phyloP scores from a whole-genome alignment of 2,329 filamentous ascomycete species.

The Arthrobotrys megalospora region DNA sequence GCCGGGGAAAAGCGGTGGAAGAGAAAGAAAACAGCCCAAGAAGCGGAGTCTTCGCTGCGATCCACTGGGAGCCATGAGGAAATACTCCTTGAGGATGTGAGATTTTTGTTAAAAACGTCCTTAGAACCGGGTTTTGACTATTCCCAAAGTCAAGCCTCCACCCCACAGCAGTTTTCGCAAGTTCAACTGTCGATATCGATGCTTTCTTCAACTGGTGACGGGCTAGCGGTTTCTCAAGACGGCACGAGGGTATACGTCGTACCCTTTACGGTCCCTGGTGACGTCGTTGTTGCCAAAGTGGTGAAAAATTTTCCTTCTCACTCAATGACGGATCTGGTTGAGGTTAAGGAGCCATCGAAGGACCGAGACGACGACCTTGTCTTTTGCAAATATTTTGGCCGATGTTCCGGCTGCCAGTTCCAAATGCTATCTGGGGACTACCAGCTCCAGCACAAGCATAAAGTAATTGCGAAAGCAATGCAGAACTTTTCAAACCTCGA shows the following conservation, averaged over 20 bases:
- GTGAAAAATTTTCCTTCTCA: conserved; percentile 79
- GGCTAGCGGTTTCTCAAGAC: conserved; percentile 80
- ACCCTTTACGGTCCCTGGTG: conserved; percentile 89
- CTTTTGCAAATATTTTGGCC: conserved; percentile 86
- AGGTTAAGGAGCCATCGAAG: conserved; percentile 80
- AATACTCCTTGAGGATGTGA: conserved; percentile 36
- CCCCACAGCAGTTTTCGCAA: conserved; percentile 78
- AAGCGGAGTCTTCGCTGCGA: background rate
- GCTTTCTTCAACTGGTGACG: conserved; percentile 92
- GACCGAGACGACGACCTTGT: conserved; percentile 83
- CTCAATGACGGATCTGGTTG: conserved; percentile 87
- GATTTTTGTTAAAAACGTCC: conserved; percentile 22
- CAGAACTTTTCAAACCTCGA: conserved; percentile 88
- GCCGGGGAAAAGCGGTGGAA: conserved; percentile 25
- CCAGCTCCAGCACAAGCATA: conserved; percentile 86
- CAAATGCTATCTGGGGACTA: conserved; percentile 94
- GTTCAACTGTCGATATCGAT: conserved; percentile 85
- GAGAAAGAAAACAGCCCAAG: conserved; percentile 31
- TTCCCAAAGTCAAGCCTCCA: conserved; percentile 66
- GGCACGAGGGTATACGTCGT: conserved; percentile 84
- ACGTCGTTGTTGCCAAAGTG: conserved; percentile 83
- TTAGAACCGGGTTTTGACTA: conserved; percentile 29
- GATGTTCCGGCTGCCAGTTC: conserved; percentile 94
- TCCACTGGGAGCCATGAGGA: conserved; percentile 42
- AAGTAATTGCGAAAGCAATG: conserved; percentile 91